Conservation (phyloP, 148 eudicot species). For the Vaccinium corymbosum region DNA sequence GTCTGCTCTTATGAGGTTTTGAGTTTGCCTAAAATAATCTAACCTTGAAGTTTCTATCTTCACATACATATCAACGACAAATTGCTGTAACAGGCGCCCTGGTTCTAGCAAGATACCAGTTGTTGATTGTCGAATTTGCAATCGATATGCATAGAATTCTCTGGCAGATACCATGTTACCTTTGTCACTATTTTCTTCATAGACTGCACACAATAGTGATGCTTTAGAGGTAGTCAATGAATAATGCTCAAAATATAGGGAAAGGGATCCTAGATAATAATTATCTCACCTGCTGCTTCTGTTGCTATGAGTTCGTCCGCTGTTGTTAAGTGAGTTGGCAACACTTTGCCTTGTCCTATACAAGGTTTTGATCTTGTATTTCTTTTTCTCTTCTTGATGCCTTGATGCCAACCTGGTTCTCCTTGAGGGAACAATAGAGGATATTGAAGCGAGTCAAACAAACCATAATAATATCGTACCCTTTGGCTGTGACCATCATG, state of each 20-base stretch:
- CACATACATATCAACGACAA: conserved; percentile 5
- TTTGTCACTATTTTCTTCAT: not conserved
- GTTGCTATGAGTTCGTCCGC: not conserved
- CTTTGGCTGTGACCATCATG: not conserved
- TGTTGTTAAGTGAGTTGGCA: not conserved
- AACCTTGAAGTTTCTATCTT: not conserved
- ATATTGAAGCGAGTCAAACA: not conserved
- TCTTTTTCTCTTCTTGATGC: not conserved
- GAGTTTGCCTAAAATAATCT: not conserved
- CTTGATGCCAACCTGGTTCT: not conserved
- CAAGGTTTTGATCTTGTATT: too few species aligned
- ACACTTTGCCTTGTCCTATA: too few species aligned
- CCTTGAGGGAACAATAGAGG: not conserved
- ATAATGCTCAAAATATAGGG: too few species aligned
- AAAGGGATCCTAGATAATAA: too few species aligned
- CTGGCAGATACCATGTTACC: not conserved
- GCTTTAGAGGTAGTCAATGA: too few species aligned
- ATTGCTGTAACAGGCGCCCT: not conserved
- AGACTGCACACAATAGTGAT: not conserved
- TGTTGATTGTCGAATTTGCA: not conserved
- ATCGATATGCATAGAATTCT: not conserved
- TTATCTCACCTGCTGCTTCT: not conserved
- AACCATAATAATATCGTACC: not conserved
- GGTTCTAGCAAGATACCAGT: not conserved
- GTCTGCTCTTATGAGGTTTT: too few species aligned